phyloP scores from a whole-genome alignment of 352 stramenopile species.

The Achlya hypogyna region DNA sequence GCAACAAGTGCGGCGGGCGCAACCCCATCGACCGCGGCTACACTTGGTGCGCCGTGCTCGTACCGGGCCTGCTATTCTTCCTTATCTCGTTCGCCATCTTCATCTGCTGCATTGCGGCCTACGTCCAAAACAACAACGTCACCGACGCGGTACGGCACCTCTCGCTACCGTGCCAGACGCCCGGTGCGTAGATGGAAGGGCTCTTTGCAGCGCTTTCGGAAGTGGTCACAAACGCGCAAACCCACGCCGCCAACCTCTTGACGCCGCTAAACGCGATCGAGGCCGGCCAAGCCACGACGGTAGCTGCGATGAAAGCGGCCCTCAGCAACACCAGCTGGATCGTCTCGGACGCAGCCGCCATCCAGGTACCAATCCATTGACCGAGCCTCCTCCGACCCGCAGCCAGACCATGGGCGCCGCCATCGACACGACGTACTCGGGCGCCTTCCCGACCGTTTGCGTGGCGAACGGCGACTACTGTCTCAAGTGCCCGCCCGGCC shows the following conservation, averaged over 20 bases:
- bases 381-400: neutral
- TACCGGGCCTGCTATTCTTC: constrained; percentile 51
- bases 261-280: constrained; percentile 29
- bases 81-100: constrained; percentile 64
- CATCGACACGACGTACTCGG: constrained; percentile 14
- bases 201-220: constrained; percentile 60
- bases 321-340: constrained; percentile 5
- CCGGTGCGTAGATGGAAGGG: constrained; percentile 19
- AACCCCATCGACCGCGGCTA: constrained; percentile 71
- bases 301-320: neutral
- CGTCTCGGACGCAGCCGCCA: neutral
- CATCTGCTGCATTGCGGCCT: constrained; percentile 65
- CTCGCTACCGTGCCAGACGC: neutral
- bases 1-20: constrained; percentile 69
- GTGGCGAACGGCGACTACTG: neutral
- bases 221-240: constrained; percentile 66
- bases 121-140: constrained; percentile 73
- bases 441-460: neutral
- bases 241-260: constrained; percentile 56
- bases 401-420: neutral
- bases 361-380: neutral
- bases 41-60: constrained; percentile 63
- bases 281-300: neutral
- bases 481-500: neutral
- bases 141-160: constrained; percentile 32